Base-by-base conservation (phyloP, 164 flowering plant genomes). In the Litsea cubeba region DNA sequence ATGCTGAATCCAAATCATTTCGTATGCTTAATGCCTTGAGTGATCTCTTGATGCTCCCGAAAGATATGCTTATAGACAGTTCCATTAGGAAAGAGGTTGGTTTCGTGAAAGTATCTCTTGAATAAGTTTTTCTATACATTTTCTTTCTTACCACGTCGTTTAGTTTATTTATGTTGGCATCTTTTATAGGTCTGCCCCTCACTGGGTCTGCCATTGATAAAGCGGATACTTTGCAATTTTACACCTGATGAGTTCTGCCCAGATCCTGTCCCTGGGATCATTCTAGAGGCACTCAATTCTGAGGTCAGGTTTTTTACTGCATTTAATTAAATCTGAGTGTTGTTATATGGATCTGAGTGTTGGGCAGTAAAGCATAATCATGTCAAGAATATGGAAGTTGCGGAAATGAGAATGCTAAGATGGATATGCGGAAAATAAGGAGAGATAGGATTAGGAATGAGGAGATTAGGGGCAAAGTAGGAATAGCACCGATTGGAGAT, bases 221-320 rank as follows among this genome's bases (percentile, higher is more conserved):
- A 86, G 79, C 83, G 97, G 58, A 82, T 96, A 65, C 89, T 94
- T 51, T 94, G 98, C 91, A 92, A 94, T 85, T 96, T 92, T 78
- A 88, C 97, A 74, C 99, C 99, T 0, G 99, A 96, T 79, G 99
- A 96, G 76, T 96, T 96, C 81, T 96, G 97, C 79, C 99, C 96
- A 17, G 99, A 96, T 83, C 76, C 92, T 73, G 97, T 96, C 63
- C 99, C 99, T 3, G 98, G 98, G 71, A 84, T 85, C 76, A 90
- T 96, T 35, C 79, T 96, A 62, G 99, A 96, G 83, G 90, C 90
- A 22, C 80, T 96, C 23, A 89, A 92, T 82, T 90, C 95, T 57
- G 97, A 96, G 97, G 99, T 96, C 85, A 35, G 71, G 28, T 1
- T 69, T 40, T 40, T 20, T 54, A 54, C n/a, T 54, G 60, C 60